Conservation (phyloP, 345 rosid genomes). For the Gossypium thurberi region DNA sequence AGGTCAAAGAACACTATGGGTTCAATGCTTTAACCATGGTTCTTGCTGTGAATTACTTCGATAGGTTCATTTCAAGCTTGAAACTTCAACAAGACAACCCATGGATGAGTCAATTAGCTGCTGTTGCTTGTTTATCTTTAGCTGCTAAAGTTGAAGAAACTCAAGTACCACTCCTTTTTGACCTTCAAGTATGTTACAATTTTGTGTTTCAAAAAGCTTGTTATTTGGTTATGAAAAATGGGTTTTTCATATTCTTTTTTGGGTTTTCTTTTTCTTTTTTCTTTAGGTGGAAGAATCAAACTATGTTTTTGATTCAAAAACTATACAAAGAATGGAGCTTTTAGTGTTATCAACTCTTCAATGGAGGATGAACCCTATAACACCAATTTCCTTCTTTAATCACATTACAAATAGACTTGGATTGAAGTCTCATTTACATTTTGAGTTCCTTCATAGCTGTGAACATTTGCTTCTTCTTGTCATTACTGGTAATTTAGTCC, state of each 20-base stretch:
- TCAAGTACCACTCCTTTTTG: slow-evolving; percentile 68
- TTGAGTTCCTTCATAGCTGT: slow-evolving; percentile 57
- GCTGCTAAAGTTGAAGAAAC: slow-evolving; percentile 94
- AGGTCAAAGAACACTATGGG: slow-evolving; percentile 54
- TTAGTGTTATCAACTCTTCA: slow-evolving; percentile 67
- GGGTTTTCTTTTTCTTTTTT: not conserved
- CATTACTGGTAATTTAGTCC: slow-evolving; percentile 54
- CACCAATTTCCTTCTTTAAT: slow-evolving; percentile 76
- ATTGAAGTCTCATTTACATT: slow-evolving; percentile 39
- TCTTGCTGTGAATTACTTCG: slow-evolving; percentile 86
- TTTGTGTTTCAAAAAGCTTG: not conserved
- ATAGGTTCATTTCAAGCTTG: slow-evolving; percentile 58
- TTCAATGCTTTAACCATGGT: slow-evolving; percentile 59
- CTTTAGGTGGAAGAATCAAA: slow-evolving; percentile 67
- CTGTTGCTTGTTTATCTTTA: slow-evolving; percentile 81
- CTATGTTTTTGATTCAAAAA: slow-evolving; percentile 71
- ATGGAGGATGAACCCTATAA: slow-evolving; percentile 91
- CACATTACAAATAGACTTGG: slow-evolving; percentile 66
- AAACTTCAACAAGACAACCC: slow-evolving; percentile 64
- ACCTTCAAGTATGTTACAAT: slow-evolving; percentile 59
- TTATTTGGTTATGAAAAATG: slow-evolving; percentile 1
- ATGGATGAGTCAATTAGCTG: slow-evolving; percentile 88
- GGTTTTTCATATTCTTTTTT: slow-evolving; percentile 14
- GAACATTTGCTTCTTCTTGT: slow-evolving; percentile 66
- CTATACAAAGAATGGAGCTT: slow-evolving; percentile 91